Evolutionary conservation across 805 yeast genomes (phyloP).

Genomic region (Zygotorulaspora florentina): DNA sequence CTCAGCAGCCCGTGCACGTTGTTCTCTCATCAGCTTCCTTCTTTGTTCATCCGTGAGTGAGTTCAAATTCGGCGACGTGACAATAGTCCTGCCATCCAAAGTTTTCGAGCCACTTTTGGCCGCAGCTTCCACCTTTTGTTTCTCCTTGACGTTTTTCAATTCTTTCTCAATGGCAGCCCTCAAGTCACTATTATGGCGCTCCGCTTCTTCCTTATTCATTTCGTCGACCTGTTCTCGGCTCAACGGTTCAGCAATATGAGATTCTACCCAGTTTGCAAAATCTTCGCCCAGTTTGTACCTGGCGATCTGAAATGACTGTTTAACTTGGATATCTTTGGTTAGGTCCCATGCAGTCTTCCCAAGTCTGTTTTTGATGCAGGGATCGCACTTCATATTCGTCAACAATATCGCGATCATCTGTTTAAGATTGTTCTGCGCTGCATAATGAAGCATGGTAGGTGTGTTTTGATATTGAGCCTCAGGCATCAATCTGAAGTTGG

Average conservation of each 20-base stretch:
- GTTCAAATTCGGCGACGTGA: slow-evolving; percentile 43
- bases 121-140: slow-evolving; percentile 18
- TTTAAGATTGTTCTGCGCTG: slow-evolving; percentile 60
- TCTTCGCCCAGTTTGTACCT: slow-evolving; percentile 66
- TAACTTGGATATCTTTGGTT: slow-evolving; percentile 44
- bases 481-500: slow-evolving; percentile 57
- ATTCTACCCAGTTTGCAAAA: slow-evolving; percentile 62
- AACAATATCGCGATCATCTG: slow-evolving; percentile 64
- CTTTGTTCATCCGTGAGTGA: slow-evolving; percentile 72
- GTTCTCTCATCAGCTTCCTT: slow-evolving; percentile 81
- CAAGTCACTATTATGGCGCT: slow-evolving; percentile 38
- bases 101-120: slow-evolving; percentile 32
- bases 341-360: slow-evolving; percentile 72
- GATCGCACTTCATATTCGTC: slow-evolving; percentile 64
- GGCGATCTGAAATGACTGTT: slow-evolving; percentile 61
- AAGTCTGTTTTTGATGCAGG: slow-evolving; percentile 47
- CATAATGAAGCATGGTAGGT: slow-evolving; percentile 78
- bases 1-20: slow-evolving; percentile 94
- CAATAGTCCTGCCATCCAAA: slow-evolving; percentile 26
- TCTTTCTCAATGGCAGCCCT: slow-evolving; percentile 31
- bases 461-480: slow-evolving; percentile 44
- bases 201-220: slow-evolving; percentile 37
- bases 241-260: slow-evolving; percentile 60
- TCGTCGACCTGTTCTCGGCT: slow-evolving; percentile 53
- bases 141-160: slow-evolving; percentile 28